Base-by-base conservation (phyloP, 2,329 filamentous ascomycete species). In the Colletotrichum sp. region DNA sequence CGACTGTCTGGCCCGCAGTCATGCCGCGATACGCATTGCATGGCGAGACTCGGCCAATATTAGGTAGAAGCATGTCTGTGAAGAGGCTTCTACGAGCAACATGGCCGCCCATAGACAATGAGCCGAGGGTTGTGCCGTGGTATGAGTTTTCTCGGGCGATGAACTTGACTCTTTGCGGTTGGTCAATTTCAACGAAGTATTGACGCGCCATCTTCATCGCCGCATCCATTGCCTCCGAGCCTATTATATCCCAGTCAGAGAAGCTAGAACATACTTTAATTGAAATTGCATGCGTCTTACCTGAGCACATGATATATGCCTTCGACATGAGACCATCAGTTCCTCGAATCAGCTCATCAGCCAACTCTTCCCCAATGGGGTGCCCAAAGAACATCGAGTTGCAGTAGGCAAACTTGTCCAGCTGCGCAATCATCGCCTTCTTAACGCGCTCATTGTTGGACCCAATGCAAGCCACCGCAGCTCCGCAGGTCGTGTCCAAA, bases 401-500 rank as follows among this genome's bases (percentile, higher is more conserved):
- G 1, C 81, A 80, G 34, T 84, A 95, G 1, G 88, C 86, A 1
- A 93, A 85, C 60, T 90, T 81, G 64, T 89, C 86, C 78, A 94
- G 86, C 79, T 95, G 93, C 15, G 87, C 80, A 6, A 86, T 83
- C 55, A 95, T 88, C 1, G 93, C 93, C 4, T 89, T 85, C 15
- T 87, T 86, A 15, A 96, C 90, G 64, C 92, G 87, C 57, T 87
- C 80, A 68, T 93, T 89, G 34, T 91, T 92, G 79, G 95, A 92
- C 8, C 95, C 95, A 12, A 96, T 85, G 80, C 92, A 93, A 12
- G 92, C 89, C 5, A 96, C 94, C 26, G 93, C 94, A 5, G 95
- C 93, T 24, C 95, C 95, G 32, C 93, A 91, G 24, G 93, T 94
- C 2, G 92, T 93, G 82, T 97, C 95, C 16, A 96, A 89, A 59